Evolutionary conservation across 208 protist species (phyloP).

Genomic region (Crithidia brevicula): DNA sequence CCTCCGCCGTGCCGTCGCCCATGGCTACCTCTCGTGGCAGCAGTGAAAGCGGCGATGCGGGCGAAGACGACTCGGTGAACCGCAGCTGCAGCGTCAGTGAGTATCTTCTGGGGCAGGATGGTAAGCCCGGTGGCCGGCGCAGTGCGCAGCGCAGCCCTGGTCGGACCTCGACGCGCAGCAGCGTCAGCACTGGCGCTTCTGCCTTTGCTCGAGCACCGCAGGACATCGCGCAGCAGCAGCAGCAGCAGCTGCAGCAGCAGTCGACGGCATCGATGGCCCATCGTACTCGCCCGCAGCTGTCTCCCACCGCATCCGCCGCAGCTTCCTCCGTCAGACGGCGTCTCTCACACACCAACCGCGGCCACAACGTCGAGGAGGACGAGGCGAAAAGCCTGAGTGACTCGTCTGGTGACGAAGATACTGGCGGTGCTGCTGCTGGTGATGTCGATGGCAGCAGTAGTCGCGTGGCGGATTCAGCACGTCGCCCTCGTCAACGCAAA

Average conservation of each 20-base stretch:
- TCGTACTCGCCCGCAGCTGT: not conserved
- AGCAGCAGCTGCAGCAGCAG: not conserved
- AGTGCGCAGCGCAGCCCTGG: conserved; percentile 4
- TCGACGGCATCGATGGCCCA: not conserved
- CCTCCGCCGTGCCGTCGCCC: conserved; percentile 10
- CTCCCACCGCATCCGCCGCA: not conserved
- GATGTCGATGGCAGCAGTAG: not conserved
- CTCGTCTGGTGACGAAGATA: not conserved
- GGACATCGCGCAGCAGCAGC: not conserved
- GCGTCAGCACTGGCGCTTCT: not conserved
- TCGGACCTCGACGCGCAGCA: conserved; percentile 3
- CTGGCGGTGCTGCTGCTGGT: not conserved
- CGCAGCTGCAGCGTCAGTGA: conserved; percentile 3
- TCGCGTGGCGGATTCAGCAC: too few species aligned
- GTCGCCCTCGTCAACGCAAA: not conserved
- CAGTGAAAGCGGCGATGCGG: not conserved
- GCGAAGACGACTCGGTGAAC: not conserved
- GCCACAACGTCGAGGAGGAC: not conserved
- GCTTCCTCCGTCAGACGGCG: not conserved
- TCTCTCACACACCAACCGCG: not conserved
- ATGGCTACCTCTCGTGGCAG: not conserved
- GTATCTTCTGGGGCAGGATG: too few species aligned
- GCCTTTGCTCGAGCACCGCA: not conserved
- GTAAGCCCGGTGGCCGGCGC: not conserved
- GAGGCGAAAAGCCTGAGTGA: conserved; percentile 8